These are phyloP conservation scores for Radiomyces spectabilis DNA, from an alignment of 192 early-diverging fungal genomes.

Conservation along the genomic window DNA sequence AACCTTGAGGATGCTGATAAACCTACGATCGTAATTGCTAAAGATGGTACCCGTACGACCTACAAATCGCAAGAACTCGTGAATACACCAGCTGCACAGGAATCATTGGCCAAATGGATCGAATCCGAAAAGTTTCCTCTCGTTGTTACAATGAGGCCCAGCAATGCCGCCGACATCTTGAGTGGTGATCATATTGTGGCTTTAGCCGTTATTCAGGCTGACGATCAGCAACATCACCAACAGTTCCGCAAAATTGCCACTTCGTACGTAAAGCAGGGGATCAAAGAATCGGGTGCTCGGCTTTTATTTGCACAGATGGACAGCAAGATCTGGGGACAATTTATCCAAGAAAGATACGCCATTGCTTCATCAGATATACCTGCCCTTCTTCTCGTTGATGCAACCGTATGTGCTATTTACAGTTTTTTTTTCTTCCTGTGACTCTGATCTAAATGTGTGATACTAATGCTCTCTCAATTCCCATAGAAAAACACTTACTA, in stretches of 20 bases:
- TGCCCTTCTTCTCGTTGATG: slow-evolving; percentile 16
- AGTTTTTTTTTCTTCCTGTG: background rate
- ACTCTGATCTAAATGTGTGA: background rate
- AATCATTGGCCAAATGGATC: slow-evolving; percentile 51
- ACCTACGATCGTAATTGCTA: slow-evolving; percentile 47
- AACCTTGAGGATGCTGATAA: background rate
- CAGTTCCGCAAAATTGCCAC: slow-evolving; percentile 2
- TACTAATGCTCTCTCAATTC: background rate
- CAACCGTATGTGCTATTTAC: slow-evolving; percentile 1
- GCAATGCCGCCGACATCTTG: slow-evolving; percentile 64
- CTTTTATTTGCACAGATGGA: slow-evolving; percentile 62
- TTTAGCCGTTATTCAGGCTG: slow-evolving; percentile 53
- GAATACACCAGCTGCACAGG: slow-evolving; percentile 20
- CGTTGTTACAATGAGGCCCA: slow-evolving; percentile 51
- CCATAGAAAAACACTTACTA: background rate
- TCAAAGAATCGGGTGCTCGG: background rate
- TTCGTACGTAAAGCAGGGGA: slow-evolving; percentile 1
- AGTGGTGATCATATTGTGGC: slow-evolving; percentile 56
- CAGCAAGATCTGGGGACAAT: slow-evolving; percentile 51
- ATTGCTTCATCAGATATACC: slow-evolving; percentile 1
- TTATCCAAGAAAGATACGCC: slow-evolving; percentile 47
- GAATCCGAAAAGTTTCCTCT: slow-evolving; percentile 59
- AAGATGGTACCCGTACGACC: slow-evolving; percentile 37
- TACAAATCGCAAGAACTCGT: slow-evolving; percentile 12
- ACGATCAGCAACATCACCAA: background rate